A percentile compares a stretch with the other conserved stretches of the same genome.
phyloP scores from a whole-genome alignment of 2,329 filamentous ascomycete species.

The Scorias spongiosa region DNA sequence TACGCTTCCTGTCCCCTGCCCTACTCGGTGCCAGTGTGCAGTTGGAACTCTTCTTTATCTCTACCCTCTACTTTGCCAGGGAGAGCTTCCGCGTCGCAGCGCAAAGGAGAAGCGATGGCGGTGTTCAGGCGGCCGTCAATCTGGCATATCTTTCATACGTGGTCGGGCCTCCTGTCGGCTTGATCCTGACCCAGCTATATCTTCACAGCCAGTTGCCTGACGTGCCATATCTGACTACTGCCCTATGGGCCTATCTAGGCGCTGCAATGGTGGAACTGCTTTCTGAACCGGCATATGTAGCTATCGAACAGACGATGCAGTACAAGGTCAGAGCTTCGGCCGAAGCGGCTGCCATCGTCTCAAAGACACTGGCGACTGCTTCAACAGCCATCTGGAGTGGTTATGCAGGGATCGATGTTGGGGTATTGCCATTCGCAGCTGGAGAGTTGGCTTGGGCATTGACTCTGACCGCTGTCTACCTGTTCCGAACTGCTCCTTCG shows the following conservation, averaged over 20 bases:
- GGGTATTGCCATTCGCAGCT: slow-evolving; percentile 74
- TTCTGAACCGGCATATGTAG: slow-evolving; percentile 77
- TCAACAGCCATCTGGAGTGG: slow-evolving; percentile 51
- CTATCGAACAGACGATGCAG: slow-evolving; percentile 66
- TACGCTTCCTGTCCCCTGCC: slow-evolving; percentile 74
- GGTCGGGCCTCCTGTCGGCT: slow-evolving; percentile 50
- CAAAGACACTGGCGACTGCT: slow-evolving; percentile 64
- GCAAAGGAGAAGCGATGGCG: slow-evolving; percentile 46
- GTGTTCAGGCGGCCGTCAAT: slow-evolving; percentile 67
- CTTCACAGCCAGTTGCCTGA: slow-evolving; percentile 35
- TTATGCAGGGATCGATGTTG: slow-evolving; percentile 38
- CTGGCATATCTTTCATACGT: slow-evolving; percentile 65
- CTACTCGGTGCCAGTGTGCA: slow-evolving; percentile 77
- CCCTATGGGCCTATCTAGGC: slow-evolving; percentile 39
- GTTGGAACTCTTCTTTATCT: slow-evolving; percentile 82
- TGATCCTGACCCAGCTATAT: slow-evolving; percentile 53
- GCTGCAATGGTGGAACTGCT: slow-evolving; percentile 59
- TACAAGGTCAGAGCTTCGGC: slow-evolving; percentile 69
- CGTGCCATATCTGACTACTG: slow-evolving; percentile 49
- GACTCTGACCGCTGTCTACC: slow-evolving; percentile 55
- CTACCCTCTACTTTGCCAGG: slow-evolving; percentile 84
- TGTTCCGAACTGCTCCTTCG: slow-evolving; percentile 42
- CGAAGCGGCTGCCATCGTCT: slow-evolving; percentile 67
- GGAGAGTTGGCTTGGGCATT: slow-evolving; percentile 68
- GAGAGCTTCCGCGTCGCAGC: slow-evolving; percentile 86